Conservation (phyloP, 2,329 filamentous ascomycete genomes). For the Penicillium sp. region DNA sequence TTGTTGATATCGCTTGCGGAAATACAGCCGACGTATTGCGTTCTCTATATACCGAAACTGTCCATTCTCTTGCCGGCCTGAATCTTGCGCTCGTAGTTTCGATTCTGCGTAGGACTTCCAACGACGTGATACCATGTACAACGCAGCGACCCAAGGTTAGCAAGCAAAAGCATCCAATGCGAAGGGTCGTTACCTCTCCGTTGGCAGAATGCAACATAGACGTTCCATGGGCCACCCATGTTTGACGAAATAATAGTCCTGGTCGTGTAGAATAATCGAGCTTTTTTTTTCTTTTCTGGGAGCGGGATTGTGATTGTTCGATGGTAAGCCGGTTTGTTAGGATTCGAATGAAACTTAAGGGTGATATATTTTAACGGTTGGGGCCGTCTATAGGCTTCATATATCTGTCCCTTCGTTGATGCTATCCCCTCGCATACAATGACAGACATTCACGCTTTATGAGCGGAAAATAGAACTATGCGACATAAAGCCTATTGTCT, state of each 20-base stretch:
- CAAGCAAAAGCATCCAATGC: background rate
- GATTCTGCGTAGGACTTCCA: background rate
- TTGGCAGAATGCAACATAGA: background rate
- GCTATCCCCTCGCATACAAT: background rate
- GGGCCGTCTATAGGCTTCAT: background rate
- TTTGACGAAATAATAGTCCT: background rate
- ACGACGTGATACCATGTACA: conserved; percentile 1
- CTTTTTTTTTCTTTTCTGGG: background rate
- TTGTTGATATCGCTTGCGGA: background rate
- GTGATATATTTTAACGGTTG: background rate
- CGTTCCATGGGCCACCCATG: background rate
- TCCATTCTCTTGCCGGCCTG: background rate
- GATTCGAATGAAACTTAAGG: background rate
- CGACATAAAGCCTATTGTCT: background rate
- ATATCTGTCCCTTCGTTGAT: background rate
- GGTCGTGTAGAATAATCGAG: background rate
- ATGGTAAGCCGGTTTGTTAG: background rate
- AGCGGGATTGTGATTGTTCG: too few relatives aligned
- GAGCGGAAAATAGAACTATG: background rate
- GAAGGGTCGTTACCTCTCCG: background rate
- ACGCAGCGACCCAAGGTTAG: background rate
- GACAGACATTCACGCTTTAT: background rate
- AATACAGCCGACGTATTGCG: background rate
- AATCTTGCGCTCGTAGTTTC: background rate
- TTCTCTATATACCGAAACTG: background rate